phyloP scores from a whole-genome alignment of 257 asterid genomes.

The Solanum etuberosum region DNA sequence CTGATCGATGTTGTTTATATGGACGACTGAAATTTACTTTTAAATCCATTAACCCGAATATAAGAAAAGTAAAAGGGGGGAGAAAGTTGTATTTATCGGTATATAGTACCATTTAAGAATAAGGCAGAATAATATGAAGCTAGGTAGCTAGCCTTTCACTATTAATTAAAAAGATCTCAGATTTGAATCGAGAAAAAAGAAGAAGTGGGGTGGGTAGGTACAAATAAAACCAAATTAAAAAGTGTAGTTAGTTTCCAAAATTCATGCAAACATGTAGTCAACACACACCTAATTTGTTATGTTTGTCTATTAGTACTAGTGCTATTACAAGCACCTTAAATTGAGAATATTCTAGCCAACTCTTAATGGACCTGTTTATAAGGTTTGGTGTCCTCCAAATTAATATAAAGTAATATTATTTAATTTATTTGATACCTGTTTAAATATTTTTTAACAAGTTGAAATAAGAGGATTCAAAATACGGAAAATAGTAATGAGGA shows the following conservation, averaged over 20 bases:
- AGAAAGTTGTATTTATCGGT: too few relatives aligned
- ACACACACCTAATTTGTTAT: background rate
- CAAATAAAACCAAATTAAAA: background rate
- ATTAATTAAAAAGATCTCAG: background rate
- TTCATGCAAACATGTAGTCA: background rate
- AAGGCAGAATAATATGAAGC: background rate
- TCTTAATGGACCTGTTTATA: background rate
- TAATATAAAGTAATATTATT: background rate
- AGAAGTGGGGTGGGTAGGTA: background rate
- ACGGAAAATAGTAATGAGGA: too few relatives aligned
- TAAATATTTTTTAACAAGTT: background rate
- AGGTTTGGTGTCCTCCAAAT: background rate
- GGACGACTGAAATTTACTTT: background rate
- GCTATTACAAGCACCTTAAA: background rate
- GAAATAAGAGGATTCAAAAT: background rate
- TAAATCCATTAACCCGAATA: background rate
- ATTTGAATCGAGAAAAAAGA: too few relatives aligned
- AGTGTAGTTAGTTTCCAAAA: background rate
- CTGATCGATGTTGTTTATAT: too few relatives aligned
- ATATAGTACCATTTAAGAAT: too few relatives aligned
- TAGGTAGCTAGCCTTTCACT: rapidly evolving
- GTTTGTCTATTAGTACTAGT: background rate
- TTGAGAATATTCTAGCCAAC: background rate
- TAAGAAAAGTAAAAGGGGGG: too few relatives aligned
- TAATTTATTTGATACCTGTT: background rate